A percentile compares a stretch with the other conserved stretches of the same genome.
Conservation (phyloP, 106 monocot species). For the Dendrobium chrysotoxum region DNA sequence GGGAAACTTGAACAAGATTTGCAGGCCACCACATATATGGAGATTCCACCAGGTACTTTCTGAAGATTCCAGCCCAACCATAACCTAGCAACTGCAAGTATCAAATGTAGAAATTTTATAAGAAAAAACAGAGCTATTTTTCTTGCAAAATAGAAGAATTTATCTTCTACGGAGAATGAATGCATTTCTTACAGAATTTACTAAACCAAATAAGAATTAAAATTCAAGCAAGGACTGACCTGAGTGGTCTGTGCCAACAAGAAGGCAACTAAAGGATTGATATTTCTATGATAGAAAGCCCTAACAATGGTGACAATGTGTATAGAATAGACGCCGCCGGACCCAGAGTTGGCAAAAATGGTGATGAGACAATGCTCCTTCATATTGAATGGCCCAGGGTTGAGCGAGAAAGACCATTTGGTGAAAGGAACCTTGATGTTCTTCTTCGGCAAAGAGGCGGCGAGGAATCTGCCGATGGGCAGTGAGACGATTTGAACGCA, state of each 20-base stretch:
- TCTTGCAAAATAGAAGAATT: no score
- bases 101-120: not conserved
- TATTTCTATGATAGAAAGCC: constrained; percentile 8
- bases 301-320: constrained; percentile 13
- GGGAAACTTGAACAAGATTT: constrained; percentile 56
- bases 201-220: not conserved
- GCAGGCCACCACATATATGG: constrained; percentile 70
- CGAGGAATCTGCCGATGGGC: constrained; percentile 22
- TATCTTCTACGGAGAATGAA: no score
- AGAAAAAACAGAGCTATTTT: no score
- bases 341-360: constrained; percentile 16
- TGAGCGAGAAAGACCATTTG: constrained; percentile 11
- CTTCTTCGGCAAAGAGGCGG: constrained; percentile 8
- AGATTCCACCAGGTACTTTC: constrained; percentile 43
- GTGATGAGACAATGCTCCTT: constrained; percentile 31
- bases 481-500: constrained; percentile 16
- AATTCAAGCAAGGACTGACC: not conserved
- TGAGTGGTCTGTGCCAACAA: constrained; percentile 11
- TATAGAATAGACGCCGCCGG: constrained; percentile 7
- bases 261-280: constrained; percentile 2
- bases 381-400: constrained; percentile 20
- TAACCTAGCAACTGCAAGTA: constrained; percentile 45
- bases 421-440: constrained; percentile 9
- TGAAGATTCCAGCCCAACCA: constrained; percentile 53
- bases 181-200: not conserved